phyloP scores from a whole-genome alignment of 176 grass and related monocot genomes.

The Leersia perrieri region DNA sequence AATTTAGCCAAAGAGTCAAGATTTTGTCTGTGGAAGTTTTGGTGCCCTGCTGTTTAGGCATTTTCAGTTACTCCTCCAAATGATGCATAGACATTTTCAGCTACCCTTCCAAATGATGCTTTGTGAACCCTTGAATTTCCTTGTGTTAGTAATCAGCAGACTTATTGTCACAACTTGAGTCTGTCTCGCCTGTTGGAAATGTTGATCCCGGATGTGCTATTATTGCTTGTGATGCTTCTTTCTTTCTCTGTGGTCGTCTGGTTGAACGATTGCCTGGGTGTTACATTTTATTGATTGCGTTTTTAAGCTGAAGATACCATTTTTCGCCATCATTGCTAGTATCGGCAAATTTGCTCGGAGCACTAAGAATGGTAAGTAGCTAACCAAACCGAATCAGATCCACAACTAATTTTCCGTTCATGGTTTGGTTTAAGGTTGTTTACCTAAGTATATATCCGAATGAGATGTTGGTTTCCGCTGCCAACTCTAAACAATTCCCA shows the following conservation, averaged over 20 bases:
- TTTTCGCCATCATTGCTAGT: neutral
- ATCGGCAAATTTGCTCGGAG: neutral
- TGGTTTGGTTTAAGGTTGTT: constrained; percentile 17
- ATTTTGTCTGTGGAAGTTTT: constrained; percentile 35
- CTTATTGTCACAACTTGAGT: neutral
- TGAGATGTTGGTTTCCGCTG: neutral
- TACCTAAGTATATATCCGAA: constrained; percentile 9
- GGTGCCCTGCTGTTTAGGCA: constrained; percentile 10
- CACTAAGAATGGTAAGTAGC: neutral
- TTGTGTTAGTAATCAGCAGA: neutral
- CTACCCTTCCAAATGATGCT: neutral
- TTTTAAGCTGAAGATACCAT: too few species aligned
- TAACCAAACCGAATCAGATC: neutral
- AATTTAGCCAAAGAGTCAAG: neutral
- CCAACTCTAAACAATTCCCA: neutral
- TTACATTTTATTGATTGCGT: too few species aligned
- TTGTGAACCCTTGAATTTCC: neutral
- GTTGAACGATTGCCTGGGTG: too few species aligned
- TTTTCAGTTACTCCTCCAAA: neutral
- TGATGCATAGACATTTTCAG: constrained; percentile 9
- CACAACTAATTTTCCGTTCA: neutral
- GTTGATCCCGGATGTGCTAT: too few species aligned
- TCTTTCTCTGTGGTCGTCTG: too few species aligned
- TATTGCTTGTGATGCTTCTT: too few species aligned
- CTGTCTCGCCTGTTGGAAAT: neutral